Conservation (phyloP, 306 rosid species). For the Nissolia schottii region DNA sequence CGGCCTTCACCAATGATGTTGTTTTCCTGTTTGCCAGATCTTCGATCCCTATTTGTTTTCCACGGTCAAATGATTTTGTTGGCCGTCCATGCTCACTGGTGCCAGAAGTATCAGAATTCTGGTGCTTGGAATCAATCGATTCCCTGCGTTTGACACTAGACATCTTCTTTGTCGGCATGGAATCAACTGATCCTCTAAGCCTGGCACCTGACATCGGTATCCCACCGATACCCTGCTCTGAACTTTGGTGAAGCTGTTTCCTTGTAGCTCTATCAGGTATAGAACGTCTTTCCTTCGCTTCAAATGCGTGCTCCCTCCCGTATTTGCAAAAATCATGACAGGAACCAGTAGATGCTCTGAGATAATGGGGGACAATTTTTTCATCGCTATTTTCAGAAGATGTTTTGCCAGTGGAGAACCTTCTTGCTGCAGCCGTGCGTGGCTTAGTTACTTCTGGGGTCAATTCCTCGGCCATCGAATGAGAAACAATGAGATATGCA, state of each 20-base stretch:
- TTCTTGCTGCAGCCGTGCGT: constrained; percentile 31
- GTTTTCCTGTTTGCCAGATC: constrained; percentile 31
- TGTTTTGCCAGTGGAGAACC: constrained; percentile 51
- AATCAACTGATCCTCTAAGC: constrained; percentile 32
- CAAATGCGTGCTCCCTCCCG: constrained; percentile 45
- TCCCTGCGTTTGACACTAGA: constrained; percentile 26
- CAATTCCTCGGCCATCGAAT: constrained; percentile 51
- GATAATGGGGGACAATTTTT: constrained; percentile 54
- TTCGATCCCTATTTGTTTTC: constrained; percentile 21
- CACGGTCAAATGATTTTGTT: constrained; percentile 29
- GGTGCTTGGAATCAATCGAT: constrained; percentile 20
- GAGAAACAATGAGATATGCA: constrained; percentile 2
- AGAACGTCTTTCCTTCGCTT: constrained; percentile 40
- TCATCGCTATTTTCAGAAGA: constrained; percentile 30
- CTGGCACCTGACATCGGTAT: constrained; percentile 12
- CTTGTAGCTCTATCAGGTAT: constrained; percentile 31
- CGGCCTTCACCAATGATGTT: constrained; percentile 33
- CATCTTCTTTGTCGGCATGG: constrained; percentile 26
- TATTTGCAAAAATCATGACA: constrained; percentile 90
- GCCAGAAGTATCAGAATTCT: constrained; percentile 21
- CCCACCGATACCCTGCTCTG: constrained; percentile 28
- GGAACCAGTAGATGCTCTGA: constrained; percentile 79
- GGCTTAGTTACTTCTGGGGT: constrained; percentile 27
- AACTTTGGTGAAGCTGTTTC: constrained; percentile 25
- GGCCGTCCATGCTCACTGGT: background rate